phyloP scores from a whole-genome alignment of 2,329 filamentous ascomycete species.

The Botrytis byssoidea region DNA sequence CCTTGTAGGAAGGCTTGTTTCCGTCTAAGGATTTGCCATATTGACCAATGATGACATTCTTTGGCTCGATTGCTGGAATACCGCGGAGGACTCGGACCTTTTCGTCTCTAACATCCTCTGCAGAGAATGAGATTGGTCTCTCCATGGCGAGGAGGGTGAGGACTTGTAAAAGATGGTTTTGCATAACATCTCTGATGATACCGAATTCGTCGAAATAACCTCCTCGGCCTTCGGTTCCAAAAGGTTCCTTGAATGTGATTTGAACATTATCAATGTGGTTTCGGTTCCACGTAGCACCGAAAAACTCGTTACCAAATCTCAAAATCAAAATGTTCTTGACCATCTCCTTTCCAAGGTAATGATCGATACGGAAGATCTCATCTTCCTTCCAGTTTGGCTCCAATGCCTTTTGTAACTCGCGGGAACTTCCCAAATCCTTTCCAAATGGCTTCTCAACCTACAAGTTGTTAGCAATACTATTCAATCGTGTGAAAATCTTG shows the following conservation, averaged over 20 bases:
- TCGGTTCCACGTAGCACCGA: slow-evolving; percentile 97
- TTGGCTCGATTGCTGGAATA: slow-evolving; percentile 93
- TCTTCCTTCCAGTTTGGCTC: slow-evolving; percentile 99
- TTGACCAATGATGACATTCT: slow-evolving; percentile 99
- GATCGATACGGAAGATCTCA: slow-evolving; percentile 98
- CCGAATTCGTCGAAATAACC: slow-evolving; percentile 99
- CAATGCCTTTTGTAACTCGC: slow-evolving; percentile 90
- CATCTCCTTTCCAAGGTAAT: slow-evolving; percentile 99
- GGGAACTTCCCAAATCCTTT: slow-evolving; percentile 91
- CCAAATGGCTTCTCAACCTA: slow-evolving; percentile 99
- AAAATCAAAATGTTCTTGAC: slow-evolving; percentile 99
- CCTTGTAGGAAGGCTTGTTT: slow-evolving; percentile 95
- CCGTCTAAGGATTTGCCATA: slow-evolving; percentile 96
- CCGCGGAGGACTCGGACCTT: slow-evolving; percentile 94
- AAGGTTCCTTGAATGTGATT: slow-evolving; percentile 99
- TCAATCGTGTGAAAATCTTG: not conserved
- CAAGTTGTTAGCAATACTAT: slow-evolving; percentile 27
- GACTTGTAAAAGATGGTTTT: slow-evolving; percentile 97
- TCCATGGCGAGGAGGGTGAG: slow-evolving; percentile 97
- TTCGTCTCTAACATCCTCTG: slow-evolving; percentile 97
- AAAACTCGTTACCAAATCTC: slow-evolving; percentile 97
- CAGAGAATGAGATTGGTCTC: slow-evolving; percentile 94
- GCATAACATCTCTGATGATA: slow-evolving; percentile 99
- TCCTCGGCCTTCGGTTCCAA: slow-evolving; percentile 94
- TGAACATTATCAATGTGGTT: slow-evolving; percentile 99